phyloP scores from a whole-genome alignment of 2,329 filamentous ascomycete species.

The Fusarium siculi region DNA sequence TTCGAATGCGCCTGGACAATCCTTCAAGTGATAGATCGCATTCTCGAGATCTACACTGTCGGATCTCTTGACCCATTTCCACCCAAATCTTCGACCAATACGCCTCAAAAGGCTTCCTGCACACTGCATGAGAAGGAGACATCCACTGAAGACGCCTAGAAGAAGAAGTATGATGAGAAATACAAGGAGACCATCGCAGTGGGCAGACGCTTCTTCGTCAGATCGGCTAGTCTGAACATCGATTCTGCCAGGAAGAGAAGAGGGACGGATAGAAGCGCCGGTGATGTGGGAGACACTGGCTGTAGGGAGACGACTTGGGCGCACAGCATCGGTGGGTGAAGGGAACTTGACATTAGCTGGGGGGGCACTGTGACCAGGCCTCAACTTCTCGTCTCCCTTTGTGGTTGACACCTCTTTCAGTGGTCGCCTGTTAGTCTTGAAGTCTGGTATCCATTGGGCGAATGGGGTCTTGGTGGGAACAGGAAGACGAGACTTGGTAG shows the following conservation, averaged over 20 bases:
- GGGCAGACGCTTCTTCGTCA: not conserved
- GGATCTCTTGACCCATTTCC: not conserved
- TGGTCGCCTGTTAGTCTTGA: not conserved
- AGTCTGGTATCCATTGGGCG: not conserved
- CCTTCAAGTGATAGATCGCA: not conserved
- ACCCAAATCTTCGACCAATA: not conserved
- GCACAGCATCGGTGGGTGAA: not conserved
- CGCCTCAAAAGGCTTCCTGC: not conserved
- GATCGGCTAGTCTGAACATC: not conserved
- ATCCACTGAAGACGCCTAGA: too few relatives aligned
- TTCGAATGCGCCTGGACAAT: not conserved
- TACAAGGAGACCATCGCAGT: not conserved
- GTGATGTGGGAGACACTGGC: not conserved
- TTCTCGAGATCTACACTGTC: not conserved
- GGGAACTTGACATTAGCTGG: not conserved
- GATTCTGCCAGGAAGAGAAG: not conserved
- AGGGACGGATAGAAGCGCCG: not conserved
- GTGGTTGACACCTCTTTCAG: not conserved
- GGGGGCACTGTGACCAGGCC: too few relatives aligned
- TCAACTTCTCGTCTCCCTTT: not conserved
- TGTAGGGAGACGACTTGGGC: not conserved
- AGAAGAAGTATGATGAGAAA: not conserved
- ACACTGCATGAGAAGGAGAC: not conserved
- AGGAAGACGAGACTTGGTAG: not conserved
- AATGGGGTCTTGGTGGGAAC: not conserved